phyloP scores from a whole-genome alignment of 2,329 filamentous ascomycete species.

The Dendryphion nanum region DNA sequence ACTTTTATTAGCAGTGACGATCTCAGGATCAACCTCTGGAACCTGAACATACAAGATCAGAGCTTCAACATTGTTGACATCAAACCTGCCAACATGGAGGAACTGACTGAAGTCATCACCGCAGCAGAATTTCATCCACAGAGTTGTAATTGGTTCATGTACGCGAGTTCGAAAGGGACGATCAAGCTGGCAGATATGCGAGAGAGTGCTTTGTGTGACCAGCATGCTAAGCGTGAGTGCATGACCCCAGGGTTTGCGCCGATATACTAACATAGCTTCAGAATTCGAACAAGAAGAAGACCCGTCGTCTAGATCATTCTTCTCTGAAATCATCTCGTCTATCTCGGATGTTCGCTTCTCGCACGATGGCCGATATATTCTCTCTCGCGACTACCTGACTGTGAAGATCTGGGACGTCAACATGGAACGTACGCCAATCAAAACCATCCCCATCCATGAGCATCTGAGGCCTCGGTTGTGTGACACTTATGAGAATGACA shows the following conservation, averaged over 20 bases:
- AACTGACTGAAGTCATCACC: conserved; percentile 97
- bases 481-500: conserved; percentile 99
- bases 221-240: conserved; percentile 85
- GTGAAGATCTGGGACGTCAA: conserved; percentile 99
- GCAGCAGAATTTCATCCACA: conserved; percentile 95
- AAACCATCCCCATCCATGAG: conserved; percentile 98
- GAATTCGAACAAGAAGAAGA: conserved; percentile 99
- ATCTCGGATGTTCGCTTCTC: conserved; percentile 99
- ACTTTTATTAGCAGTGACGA: conserved; percentile 99
- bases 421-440: conserved; percentile 96
- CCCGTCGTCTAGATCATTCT: conserved; percentile 94
- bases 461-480: conserved; percentile 91
- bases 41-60: conserved; percentile 97
- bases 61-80: conserved; percentile 99
- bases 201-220: conserved; percentile 91
- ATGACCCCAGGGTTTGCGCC: neutral
- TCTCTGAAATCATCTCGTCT: conserved; percentile 98
- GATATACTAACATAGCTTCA: conserved; percentile 40
- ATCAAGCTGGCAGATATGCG: conserved; percentile 99
- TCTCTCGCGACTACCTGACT: conserved; percentile 95
- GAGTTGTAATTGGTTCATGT: conserved; percentile 99
- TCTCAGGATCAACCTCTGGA: conserved; percentile 96
- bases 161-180: conserved; percentile 96
- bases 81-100: conserved; percentile 99
- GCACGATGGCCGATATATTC: conserved; percentile 91